Base-by-base conservation (phyloP, 176 grass and related monocot species). In the Carex scoparia region DNA sequence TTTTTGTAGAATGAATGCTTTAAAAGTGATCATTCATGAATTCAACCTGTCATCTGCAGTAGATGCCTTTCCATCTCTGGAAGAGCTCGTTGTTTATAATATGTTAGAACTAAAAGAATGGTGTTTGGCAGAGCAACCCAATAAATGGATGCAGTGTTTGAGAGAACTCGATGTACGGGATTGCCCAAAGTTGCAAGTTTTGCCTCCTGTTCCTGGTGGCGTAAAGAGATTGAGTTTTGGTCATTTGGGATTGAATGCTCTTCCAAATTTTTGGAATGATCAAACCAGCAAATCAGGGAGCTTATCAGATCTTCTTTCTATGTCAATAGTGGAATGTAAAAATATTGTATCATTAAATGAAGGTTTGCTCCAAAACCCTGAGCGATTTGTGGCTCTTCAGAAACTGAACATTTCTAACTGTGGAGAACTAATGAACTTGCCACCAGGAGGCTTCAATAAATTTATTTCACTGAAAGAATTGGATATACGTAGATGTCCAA, bases 401-500 rank as follows among this genome's bases (percentile, higher is more conserved):
- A 3, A 64, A 30, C 37, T 86, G 15, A 15, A 8, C 0, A 35
- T 67, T 35, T 0, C 0, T 1, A 0, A 15, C 16, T 67, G 65
- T 31, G 0, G 14, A 13, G 11, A 79, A 4, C 56, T 86, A 3
- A 65, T 30, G 54, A 16, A 66, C 31, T 64, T 86, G 59, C 84
- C 84, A 7, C 37, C 30, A 10, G 71, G 32, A 54, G 70, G 70
- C 23, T 86, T 86, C 42, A 77, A 33, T 16, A 79, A 66, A 77
- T 66, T 86, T 61, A 31, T 60, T 49, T n/a, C 69, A 40, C 84
- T 86, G 7, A 86, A 81, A 56, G 10, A 56, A 10, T 65, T 88
- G 10, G 0, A 2, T 53, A 78, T 88, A 68, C 1, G 0, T 3
- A 0, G 0, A 1, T 88, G 70, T 31, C 60, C 59, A 1, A 27